These are phyloP conservation scores for Hypholoma fasciculare DNA, from an alignment of 768 basidiomycete species.

Conservation along the genomic window DNA sequence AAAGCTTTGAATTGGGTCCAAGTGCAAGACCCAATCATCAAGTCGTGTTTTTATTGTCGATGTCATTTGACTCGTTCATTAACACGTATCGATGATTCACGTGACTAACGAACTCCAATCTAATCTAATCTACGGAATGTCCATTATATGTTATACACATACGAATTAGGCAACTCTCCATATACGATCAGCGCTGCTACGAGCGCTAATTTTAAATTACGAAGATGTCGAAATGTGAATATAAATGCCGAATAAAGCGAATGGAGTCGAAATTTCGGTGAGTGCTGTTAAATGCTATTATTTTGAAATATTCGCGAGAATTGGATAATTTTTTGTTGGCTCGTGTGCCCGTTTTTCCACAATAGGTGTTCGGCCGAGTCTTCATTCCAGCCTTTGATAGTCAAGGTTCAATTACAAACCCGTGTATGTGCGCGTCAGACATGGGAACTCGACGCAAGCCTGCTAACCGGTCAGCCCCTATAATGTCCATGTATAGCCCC, in stretches of 20 bases:
- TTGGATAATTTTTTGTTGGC: no score
- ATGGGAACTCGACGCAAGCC: no score
- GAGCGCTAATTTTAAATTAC: slow-evolving; percentile 1
- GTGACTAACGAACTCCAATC: not conserved
- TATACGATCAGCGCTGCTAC: not conserved
- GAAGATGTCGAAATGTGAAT: not conserved
- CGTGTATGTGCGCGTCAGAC: no score
- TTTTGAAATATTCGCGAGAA: no score
- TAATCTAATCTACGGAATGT: not conserved
- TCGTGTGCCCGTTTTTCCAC: no score
- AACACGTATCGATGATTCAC: slow-evolving; percentile 12
- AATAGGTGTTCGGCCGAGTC: no score
- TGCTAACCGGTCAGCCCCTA: no score
- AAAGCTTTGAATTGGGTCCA: slow-evolving; percentile 16
- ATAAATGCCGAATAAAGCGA: not conserved
- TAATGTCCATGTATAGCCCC: no score
- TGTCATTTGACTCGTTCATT: slow-evolving; percentile 1
- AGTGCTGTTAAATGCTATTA: no score
- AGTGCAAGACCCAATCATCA: slow-evolving; percentile 25
- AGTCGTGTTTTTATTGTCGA: slow-evolving; percentile 5
- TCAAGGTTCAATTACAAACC: no score
- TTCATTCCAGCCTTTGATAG: no score
- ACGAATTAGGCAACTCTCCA: not conserved
- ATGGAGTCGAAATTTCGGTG: no score
- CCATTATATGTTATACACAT: not conserved